Base-by-base conservation (phyloP, 257 asterid genomes). In the Echium plantagineum region DNA sequence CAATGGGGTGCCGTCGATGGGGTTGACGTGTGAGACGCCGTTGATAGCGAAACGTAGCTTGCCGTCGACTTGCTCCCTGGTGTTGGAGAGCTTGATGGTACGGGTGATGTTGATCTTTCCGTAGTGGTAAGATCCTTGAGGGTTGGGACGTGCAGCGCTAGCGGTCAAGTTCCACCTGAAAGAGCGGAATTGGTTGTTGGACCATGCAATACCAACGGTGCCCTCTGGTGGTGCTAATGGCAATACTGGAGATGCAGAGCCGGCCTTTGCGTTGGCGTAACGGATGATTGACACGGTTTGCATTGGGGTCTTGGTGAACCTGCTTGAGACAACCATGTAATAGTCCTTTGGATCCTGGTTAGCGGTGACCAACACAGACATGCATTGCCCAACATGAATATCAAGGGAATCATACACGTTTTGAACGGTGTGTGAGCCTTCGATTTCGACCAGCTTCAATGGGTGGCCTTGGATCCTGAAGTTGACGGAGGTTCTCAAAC, bases 81-180 rank as follows among this genome's bases (percentile, higher is more conserved):
- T 59, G 56, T 60, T 88, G 5, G 70, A 69, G 13, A 88, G 56
- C 28, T 30, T 68, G 31, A 85, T 76, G 12, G 84, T 87, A 53
- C 86, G 72, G 19, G 55, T 61, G 18, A 83, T 73, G 0, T 73
- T 76, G 73, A 87, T 79, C 16, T 65, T 64, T 8, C 96, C 96
- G 31, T 85, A 87, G 74, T 85, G 91, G 78, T 85, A 87, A 0
- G 96, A 83, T 70, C 96, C 96, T 55, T 88, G 96, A 0, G 95
- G 94, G 48, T 88, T 88, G 3, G 96, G 94, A 65, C 96, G 74
- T 3, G 96, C 88, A 7, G 90, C 95, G 57, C 94, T 81, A 0
- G 95, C 96, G 3, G 88, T 81, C 20, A 88, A 79, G 59, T 88
- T 85, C 0, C 82, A 78, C 94, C 94, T 81, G 38, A 83, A 73